Conservation (phyloP, 371 early-diverging fungal species). For the Blastocladiella emersonii region DNA sequence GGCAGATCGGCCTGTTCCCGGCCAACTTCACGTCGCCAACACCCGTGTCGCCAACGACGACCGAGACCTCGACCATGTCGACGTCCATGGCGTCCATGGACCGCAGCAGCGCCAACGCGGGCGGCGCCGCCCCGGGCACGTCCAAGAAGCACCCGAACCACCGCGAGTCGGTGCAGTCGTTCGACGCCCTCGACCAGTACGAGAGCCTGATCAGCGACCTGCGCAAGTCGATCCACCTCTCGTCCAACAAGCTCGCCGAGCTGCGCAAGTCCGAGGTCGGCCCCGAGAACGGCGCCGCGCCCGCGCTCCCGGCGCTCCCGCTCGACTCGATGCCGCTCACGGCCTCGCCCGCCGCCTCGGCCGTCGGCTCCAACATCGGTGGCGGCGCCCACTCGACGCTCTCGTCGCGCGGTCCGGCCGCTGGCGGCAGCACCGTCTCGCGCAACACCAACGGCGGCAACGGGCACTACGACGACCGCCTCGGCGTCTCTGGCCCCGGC, state of each 20-base stretch:
- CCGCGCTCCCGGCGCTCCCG: not conserved
- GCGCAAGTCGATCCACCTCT: not conserved
- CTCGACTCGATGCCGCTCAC: not conserved
- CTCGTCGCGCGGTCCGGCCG: no score
- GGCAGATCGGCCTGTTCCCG: slow-evolving; percentile 24
- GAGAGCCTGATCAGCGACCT: not conserved
- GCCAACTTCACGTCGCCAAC: slow-evolving; percentile 16
- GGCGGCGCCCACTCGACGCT: no score
- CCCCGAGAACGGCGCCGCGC: not conserved
- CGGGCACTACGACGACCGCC: no score
- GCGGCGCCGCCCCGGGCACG: not conserved
- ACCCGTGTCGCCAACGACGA: slow-evolving; percentile 8
- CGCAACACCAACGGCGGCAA: no score
- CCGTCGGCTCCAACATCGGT: not conserved
- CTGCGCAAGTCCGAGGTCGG: not conserved
- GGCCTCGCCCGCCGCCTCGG: not conserved
- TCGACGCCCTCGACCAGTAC: slow-evolving; percentile 1
- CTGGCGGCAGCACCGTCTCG: no score
- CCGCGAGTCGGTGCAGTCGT: slow-evolving; percentile 1
- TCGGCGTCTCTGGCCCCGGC: no score
- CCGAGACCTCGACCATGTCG: not conserved
- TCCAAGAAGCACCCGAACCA: not conserved
- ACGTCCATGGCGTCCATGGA: not conserved
- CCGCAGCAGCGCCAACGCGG: not conserved
- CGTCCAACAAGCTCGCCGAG: not conserved